Evolutionary conservation across 331 rosid species (phyloP).

Genomic region (Cucumis variabilis): DNA sequence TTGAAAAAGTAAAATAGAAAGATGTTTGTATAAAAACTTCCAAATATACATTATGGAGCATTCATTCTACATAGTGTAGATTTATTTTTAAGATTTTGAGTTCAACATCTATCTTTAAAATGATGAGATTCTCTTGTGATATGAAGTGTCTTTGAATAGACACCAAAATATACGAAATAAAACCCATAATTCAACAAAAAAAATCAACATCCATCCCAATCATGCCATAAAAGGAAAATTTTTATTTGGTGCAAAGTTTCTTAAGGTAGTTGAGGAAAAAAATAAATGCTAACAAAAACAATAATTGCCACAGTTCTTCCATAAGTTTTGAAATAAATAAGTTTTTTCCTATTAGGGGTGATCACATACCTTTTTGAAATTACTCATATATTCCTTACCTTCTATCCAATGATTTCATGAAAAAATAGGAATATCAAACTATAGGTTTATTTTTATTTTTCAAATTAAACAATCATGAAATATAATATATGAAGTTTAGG

Average conservation of each 20-base stretch:
- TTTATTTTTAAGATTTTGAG: neutral
- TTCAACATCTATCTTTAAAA: neutral
- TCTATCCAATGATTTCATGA: no score
- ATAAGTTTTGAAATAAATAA: neutral
- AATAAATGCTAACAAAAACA: neutral
- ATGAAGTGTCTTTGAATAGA: neutral
- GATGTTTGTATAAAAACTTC: no score
- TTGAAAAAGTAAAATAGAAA: no score
- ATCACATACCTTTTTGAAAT: neutral
- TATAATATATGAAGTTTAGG: no score
- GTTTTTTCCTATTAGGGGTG: neutral
- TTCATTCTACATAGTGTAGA: no score
- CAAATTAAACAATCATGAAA: no score
- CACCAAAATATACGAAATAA: neutral
- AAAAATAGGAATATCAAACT: no score
- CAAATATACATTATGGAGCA: no score
- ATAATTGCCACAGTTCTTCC: neutral
- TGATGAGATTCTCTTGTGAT: neutral
- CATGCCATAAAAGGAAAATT: neutral
- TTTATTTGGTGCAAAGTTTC: neutral
- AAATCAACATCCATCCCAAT: neutral
- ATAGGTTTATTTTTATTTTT: no score
- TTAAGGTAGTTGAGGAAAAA: neutral
- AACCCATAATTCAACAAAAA: neutral
- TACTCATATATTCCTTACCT: neutral